Base-by-base conservation (phyloP, 2,329 filamentous ascomycete genomes). In the Lecanicillium sp. region DNA sequence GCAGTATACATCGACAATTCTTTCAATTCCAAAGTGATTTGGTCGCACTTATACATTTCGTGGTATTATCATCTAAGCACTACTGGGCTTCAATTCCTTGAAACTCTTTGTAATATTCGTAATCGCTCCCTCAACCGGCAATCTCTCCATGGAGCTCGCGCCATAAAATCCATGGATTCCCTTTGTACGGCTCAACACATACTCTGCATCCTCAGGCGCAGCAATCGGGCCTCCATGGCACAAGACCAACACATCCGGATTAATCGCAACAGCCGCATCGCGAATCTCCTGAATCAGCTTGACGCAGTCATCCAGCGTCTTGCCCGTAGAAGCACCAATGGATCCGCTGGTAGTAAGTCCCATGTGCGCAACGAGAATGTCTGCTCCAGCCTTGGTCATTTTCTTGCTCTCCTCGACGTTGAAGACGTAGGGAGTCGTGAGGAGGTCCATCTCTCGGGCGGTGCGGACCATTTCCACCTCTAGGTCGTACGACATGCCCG, bases 101-200 rank as follows among this genome's bases (percentile, higher is more conserved):
- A 43, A 43, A 13, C 37, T 40, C 49, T 49, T 59, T 19, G 59
- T 64, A 33, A 63, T 62, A 7, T 59, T 50, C 8, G 60, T 74
- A 40, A 85, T 82, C 0, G 80, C 80, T 42, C 71, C 62, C 52
- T 84, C 80, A 9, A 84, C 80, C 0, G 80, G 80, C 44, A 84
- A 56, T 31, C 80, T 62, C 57, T 85, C 80, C 74, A 85, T 81
- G 38, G 73, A 77, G 44, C 78, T 83, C 9, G 80, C 81, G 0
- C 80, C 81, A 49, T 78, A 84, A 55, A 85, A 85, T 0, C 81
- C 80, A 58, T 84, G 78, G n/a, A 84, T 62, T 0, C 79, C 80
- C 29, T 65, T 69, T 1, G 76, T 80, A 46, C 70, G 60, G 16
- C 63, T 64, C 20, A 85, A 62, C 9, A 85, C 71, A 52, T 75